Conservation (phyloP, 768 basidiomycete genomes). For the Lactifluus rugatus region DNA sequence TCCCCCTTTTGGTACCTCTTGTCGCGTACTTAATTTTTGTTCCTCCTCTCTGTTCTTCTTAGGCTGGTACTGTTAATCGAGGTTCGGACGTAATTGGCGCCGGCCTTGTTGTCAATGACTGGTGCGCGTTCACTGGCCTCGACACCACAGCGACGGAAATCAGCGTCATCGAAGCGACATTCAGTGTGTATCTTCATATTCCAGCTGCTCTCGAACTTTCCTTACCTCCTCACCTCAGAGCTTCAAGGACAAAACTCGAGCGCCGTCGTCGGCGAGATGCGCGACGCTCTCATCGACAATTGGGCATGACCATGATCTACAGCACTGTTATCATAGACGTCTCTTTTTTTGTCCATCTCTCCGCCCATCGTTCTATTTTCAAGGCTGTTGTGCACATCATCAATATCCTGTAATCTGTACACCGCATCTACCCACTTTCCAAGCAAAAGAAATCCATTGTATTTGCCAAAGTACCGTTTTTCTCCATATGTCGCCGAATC, state of each 20-base stretch:
- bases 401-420: conserved; percentile 14
- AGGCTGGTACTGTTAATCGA: conserved; percentile 98
- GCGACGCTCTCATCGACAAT: conserved; percentile 58
- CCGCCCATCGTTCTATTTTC: background rate
- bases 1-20: background rate
- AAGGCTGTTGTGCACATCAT: conserved; percentile 4
- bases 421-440: conserved; percentile 5
- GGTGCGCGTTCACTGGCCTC: conserved; percentile 98
- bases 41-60: too few species aligned
- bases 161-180: conserved; percentile 93
- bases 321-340: background rate
- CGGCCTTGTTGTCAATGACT: conserved; percentile 96
- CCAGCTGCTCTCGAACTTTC: background rate
- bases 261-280: conserved; percentile 51
- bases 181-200: conserved; percentile 54
- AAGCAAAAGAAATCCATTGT: background rate
- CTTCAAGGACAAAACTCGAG: conserved; percentile 46
- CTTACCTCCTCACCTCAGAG: conserved; percentile 28
- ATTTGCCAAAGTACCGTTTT: background rate
- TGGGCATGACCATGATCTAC: conserved; percentile 52
- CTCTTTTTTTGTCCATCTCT: background rate
- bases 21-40: background rate
- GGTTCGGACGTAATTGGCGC: conserved; percentile 98
- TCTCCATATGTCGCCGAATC: background rate
- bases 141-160: conserved; percentile 99